Evolutionary conservation across 805 yeast genomes (phyloP).

Genomic region (Wickerhamiella kazuoi): DNA sequence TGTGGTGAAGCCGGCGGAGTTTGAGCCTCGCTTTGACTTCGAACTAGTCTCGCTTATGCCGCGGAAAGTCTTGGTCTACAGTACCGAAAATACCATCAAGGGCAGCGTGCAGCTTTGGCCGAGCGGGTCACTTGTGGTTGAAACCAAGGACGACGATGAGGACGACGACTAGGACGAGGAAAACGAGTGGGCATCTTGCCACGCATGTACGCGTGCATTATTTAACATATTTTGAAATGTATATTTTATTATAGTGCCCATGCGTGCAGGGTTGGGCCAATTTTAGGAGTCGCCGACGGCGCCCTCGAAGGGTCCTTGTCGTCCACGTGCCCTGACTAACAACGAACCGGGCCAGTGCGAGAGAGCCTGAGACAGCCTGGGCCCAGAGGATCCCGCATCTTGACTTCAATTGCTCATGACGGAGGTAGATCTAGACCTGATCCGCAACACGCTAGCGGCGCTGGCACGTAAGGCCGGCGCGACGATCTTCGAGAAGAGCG

Average conservation of each 20-base stretch:
- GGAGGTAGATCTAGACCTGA: slow-evolving; percentile 17
- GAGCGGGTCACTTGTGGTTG: slow-evolving; percentile 41
- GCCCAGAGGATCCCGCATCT: background rate
- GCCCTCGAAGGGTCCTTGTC: too few relatives aligned
- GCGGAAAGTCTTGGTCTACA: slow-evolving; percentile 27
- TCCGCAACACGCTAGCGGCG: slow-evolving; percentile 24
- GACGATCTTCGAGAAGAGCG: slow-evolving; percentile 32
- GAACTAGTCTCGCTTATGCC: slow-evolving; percentile 40
- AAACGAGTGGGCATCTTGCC: too few relatives aligned
- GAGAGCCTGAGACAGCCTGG: background rate
- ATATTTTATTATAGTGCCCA: too few relatives aligned
- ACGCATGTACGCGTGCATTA: too few relatives aligned
- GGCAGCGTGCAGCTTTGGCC: slow-evolving; percentile 30
- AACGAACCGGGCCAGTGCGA: background rate
- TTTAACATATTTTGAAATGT: too few relatives aligned
- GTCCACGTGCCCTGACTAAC: too few relatives aligned
- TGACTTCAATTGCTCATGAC: background rate
- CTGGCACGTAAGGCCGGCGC: slow-evolving; percentile 33
- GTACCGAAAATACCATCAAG: slow-evolving; percentile 3
- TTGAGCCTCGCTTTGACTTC: slow-evolving; percentile 32
- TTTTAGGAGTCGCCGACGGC: too few relatives aligned
- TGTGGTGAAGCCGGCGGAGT: slow-evolving; percentile 22
- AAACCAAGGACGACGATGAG: background rate
- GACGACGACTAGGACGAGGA: too few relatives aligned
- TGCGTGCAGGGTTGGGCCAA: too few relatives aligned